These are phyloP conservation scores for Blastobotrys apis DNA, from an alignment of 1,139 yeast species.

Conservation along the genomic window DNA sequence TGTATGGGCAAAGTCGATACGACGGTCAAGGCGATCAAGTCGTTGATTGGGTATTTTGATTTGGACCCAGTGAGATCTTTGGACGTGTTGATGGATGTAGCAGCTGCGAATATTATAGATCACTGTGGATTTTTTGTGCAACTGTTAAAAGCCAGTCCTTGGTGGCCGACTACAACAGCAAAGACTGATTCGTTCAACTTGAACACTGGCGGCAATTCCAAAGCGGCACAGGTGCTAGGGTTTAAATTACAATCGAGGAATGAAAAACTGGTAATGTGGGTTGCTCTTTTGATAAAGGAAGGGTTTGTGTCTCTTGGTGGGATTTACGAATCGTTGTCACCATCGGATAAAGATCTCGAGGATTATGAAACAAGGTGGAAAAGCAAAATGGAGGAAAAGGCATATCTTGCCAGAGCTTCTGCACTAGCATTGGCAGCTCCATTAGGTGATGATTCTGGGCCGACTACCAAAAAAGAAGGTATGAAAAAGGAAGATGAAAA, in stretches of 20 bases:
- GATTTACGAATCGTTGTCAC: slow-evolving; percentile 54
- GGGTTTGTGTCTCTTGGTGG: slow-evolving; percentile 65
- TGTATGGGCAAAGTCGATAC: slow-evolving; percentile 29
- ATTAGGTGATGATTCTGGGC: slow-evolving; percentile 49
- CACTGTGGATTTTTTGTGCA: slow-evolving; percentile 46
- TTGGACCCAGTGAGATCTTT: slow-evolving; percentile 73
- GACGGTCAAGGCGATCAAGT: slow-evolving; percentile 50
- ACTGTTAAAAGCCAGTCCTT: slow-evolving; percentile 50
- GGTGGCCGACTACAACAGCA: slow-evolving; percentile 59
- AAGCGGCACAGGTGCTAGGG: slow-evolving; percentile 59
- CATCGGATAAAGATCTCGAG: slow-evolving; percentile 42
- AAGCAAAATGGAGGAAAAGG: slow-evolving; percentile 54
- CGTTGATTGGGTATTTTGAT: slow-evolving; percentile 68
- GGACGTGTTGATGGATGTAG: slow-evolving; percentile 55
- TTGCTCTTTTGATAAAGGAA: slow-evolving; percentile 58
- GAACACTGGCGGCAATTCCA: slow-evolving; percentile 52
- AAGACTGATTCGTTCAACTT: slow-evolving; percentile 33
- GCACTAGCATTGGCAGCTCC: slow-evolving; percentile 91
- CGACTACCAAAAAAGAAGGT: slow-evolving; percentile 17
- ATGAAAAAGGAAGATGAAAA: slow-evolving; percentile 20
- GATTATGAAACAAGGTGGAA: slow-evolving; percentile 46
- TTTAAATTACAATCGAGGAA: slow-evolving; percentile 41
- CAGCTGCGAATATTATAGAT: slow-evolving; percentile 43
- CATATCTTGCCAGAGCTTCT: slow-evolving; percentile 62
- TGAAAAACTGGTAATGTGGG: slow-evolving; percentile 43